Percentiles rank a stretch among this genome's conserved stretches.
These are phyloP conservation scores for Stellera chamaejasme DNA, from an alignment of 345 rosid genomes.

Conservation along the genomic window DNA sequence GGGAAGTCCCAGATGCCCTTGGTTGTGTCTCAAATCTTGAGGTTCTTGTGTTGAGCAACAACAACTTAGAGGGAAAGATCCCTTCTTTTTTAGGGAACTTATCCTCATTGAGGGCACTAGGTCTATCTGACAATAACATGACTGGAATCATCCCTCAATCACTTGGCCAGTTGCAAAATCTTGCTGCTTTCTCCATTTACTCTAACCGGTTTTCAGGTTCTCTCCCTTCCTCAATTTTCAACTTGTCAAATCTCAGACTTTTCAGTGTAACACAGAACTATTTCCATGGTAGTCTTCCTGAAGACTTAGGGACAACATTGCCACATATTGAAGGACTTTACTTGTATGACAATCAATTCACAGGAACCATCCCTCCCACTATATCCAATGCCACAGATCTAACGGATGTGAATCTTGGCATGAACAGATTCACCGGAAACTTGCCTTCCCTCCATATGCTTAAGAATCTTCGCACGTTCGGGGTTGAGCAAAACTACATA, in stretches of 20 bases:
- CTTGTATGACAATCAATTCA: background rate
- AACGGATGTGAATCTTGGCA: background rate
- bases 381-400: constrained; percentile 15
- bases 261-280: fast-evolving
- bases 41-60: fast-evolving
- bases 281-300: constrained; percentile 9
- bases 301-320: constrained; percentile 6
- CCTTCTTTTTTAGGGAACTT: constrained; percentile 11
- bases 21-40: background rate
- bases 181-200: fast-evolving
- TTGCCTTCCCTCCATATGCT: background rate
- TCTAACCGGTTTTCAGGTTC: background rate
- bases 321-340: constrained; percentile 1
- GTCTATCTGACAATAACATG: fast-evolving
- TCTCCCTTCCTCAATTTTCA: constrained; percentile 16
- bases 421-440: background rate
- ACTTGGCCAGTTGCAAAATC: background rate
- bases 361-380: constrained; percentile 14
- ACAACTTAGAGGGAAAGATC: constrained; percentile 9
- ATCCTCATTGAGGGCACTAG: background rate
- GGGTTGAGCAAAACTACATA: background rate
- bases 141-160: background rate
- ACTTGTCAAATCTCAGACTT: background rate
- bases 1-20: background rate
- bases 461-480: background rate